Evolutionary conservation across 2,329 filamentous ascomycete species (phyloP).

Genomic region (Trichoderma sp.): DNA sequence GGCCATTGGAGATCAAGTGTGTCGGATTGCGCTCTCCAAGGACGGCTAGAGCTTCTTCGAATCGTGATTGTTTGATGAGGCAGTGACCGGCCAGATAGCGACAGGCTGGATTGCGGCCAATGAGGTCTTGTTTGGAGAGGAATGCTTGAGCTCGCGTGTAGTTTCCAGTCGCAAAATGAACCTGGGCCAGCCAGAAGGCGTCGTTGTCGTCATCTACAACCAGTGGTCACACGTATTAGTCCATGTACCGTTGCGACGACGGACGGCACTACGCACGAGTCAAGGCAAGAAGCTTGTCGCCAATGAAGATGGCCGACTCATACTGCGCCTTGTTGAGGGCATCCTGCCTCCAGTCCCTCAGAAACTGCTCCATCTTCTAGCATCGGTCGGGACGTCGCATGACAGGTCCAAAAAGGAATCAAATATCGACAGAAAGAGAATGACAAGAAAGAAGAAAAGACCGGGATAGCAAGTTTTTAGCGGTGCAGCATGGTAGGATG

Average conservation of each 20-base stretch:
- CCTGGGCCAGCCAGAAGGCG: conserved; percentile 96
- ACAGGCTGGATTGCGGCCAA: conserved; percentile 79
- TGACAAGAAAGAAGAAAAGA: background rate
- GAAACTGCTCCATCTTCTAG: conserved; percentile 80
- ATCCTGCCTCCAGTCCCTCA: conserved; percentile 93
- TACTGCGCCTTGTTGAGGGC: conserved; percentile 95
- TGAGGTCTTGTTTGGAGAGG: conserved; percentile 79
- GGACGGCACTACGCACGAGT: conserved; percentile 67
- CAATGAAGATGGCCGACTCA: conserved; percentile 94
- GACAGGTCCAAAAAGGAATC: background rate
- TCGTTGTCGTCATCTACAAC: conserved; percentile 82
- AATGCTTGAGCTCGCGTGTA: conserved; percentile 89
- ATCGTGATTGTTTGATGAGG: conserved; percentile 87
- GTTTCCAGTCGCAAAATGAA: conserved; percentile 93
- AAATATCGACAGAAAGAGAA: background rate
- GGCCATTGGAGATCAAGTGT: conserved; percentile 70
- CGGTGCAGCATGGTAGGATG: background rate
- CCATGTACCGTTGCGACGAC: background rate
- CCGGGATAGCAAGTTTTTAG: background rate
- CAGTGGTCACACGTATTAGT: conserved; percentile 20
- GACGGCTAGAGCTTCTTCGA: conserved; percentile 81
- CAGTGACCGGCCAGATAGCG: conserved; percentile 93
- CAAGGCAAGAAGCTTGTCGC: conserved; percentile 92
- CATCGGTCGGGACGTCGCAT: conserved; percentile 1
- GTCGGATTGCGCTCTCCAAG: conserved; percentile 94